phyloP scores from a whole-genome alignment of 1,284 basidiomycete species.

The Peniophora sp. region DNA sequence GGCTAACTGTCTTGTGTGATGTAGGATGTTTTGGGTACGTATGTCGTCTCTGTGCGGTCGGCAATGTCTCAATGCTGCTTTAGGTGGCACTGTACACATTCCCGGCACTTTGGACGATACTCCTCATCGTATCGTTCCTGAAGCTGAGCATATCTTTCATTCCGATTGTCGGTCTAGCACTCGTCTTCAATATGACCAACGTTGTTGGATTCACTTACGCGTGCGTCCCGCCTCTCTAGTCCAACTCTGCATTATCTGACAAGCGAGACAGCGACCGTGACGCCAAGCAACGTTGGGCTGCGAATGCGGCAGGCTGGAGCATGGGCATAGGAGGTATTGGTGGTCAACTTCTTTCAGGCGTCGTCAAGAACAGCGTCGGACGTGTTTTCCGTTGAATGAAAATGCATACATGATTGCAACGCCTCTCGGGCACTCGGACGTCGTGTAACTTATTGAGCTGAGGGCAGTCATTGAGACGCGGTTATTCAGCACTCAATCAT shows the following conservation, averaged over 20 bases:
- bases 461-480: too few relatives aligned
- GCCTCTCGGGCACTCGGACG: too few relatives aligned
- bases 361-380: conserved; percentile 77
- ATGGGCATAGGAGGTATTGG: conserved; percentile 68
- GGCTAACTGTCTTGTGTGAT: conserved; percentile 6
- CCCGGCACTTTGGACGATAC: conserved; percentile 78
- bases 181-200: conserved; percentile 90
- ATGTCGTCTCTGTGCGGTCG: neutral
- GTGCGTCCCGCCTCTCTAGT: conserved; percentile 32
- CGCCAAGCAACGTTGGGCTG: conserved; percentile 80
- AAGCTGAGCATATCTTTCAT: conserved; percentile 87
- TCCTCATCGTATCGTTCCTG: conserved; percentile 83
- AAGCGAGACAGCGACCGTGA: conserved; percentile 67
- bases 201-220: conserved; percentile 90
- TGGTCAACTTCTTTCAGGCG: conserved; percentile 70
- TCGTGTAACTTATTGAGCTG: too few relatives aligned
- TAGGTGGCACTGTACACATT: conserved; percentile 88
- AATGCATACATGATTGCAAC: too few relatives aligned
- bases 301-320: conserved; percentile 54
- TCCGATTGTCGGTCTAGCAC: conserved; percentile 81
- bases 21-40: conserved; percentile 86
- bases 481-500: too few relatives aligned
- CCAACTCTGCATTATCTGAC: conserved; percentile 2
- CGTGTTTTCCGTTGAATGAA: conserved; percentile 47
- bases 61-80: neutral